Conservation (phyloP, 2,329 filamentous ascomycete genomes). For the Corynespora cassiicola region DNA sequence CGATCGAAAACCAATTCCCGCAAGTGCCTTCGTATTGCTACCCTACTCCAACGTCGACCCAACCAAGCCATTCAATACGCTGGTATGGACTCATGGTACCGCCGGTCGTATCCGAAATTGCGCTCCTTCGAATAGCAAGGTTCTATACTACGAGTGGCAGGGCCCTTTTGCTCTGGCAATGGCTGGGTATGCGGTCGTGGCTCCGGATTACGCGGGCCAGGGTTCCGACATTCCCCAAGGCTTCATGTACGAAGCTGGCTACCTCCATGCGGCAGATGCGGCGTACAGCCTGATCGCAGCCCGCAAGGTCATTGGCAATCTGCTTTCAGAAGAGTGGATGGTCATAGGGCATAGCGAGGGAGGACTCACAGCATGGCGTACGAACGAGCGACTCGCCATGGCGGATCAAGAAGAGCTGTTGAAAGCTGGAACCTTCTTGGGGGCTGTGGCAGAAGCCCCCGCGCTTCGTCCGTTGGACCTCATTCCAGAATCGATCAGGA, state of each 20-base stretch:
- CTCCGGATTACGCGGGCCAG: slow-evolving; percentile 18
- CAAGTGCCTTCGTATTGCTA: slow-evolving; percentile 24
- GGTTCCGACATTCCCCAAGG: slow-evolving; percentile 24
- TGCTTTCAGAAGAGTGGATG: slow-evolving; percentile 23
- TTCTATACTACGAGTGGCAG: slow-evolving; percentile 29
- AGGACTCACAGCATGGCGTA: slow-evolving; percentile 29
- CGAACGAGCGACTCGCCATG: slow-evolving; percentile 28
- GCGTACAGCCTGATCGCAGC: slow-evolving; percentile 24
- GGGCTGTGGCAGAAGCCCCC: slow-evolving; percentile 26
- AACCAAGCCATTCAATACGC: slow-evolving; percentile 18
- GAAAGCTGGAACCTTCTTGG: slow-evolving; percentile 25
- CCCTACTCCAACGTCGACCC: slow-evolving; percentile 20
- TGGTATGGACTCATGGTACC: slow-evolving; percentile 26
- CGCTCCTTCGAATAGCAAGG: slow-evolving; percentile 13
- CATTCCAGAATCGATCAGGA: slow-evolving; percentile 25
- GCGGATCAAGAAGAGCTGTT: slow-evolving; percentile 20
- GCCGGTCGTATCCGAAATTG: slow-evolving; percentile 23
- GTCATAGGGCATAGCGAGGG: slow-evolving; percentile 30
- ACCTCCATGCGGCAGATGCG: slow-evolving; percentile 25
- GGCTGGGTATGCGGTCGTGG: slow-evolving; percentile 29
- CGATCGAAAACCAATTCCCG: slow-evolving; percentile 24
- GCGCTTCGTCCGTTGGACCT: slow-evolving; percentile 27
- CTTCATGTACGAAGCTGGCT: slow-evolving; percentile 29
- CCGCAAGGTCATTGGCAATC: slow-evolving; percentile 21
- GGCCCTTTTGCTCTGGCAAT: slow-evolving; percentile 21